Conservation (phyloP, 192 early-diverging fungal species). For the Entrophospora sp. region DNA sequence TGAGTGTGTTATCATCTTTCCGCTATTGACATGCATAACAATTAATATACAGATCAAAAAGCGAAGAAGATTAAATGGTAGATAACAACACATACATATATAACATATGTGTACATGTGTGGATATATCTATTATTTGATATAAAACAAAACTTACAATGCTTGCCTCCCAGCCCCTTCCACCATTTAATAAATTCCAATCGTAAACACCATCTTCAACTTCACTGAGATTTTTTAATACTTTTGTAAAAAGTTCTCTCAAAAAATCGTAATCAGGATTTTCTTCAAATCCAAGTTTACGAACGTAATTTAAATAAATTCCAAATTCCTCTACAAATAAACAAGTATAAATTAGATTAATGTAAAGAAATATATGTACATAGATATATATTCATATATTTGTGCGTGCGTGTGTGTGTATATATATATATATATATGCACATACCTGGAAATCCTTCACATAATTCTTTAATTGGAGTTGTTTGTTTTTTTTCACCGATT, state of each 20-base stretch:
- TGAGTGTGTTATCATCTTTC: conserved; percentile 16
- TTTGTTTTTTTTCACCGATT: conserved; percentile 98
- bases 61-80: not conserved
- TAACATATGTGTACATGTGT: not conserved
- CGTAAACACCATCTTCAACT: conserved; percentile 85
- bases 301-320: conserved; percentile 80
- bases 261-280: conserved; percentile 93
- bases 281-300: conserved; percentile 92
- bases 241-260: conserved; percentile 77
- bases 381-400: not conserved
- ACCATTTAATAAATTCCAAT: conserved; percentile 73
- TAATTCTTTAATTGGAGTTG: conserved; percentile 78
- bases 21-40: conserved; percentile 8
- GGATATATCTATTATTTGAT: not conserved
- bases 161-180: conserved; percentile 48
- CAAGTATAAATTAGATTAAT: not conserved
- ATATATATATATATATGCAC: conserved; percentile 1
- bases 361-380: not conserved
- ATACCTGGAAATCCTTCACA: conserved; percentile 81
- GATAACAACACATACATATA: not conserved
- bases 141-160: conserved; percentile 5
- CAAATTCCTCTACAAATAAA: conserved; percentile 67
- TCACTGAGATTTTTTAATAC: conserved; percentile 61
- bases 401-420: no score
- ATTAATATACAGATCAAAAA: conserved; percentile 17